phyloP scores from a whole-genome alignment of 1,284 basidiomycete species.

The Marasmius oreades region DNA sequence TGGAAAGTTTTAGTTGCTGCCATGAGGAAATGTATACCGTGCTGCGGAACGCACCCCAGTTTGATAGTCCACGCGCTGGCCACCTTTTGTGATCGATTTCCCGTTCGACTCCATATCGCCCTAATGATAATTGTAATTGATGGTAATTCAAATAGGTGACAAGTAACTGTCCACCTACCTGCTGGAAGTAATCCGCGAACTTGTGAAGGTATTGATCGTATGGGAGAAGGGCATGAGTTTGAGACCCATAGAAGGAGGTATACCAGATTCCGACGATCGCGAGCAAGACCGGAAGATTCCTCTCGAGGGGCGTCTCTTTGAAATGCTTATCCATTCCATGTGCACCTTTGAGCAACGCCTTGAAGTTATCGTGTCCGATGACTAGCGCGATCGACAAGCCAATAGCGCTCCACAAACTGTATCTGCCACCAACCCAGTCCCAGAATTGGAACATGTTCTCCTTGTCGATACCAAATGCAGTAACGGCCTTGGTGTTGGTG shows the following conservation, averaged over 20 bases:
- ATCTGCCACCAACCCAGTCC: conserved; percentile 99
- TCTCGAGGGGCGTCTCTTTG: conserved; percentile 81
- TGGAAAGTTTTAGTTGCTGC: not conserved
- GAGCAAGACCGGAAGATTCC: conserved; percentile 91
- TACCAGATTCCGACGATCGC: conserved; percentile 97
- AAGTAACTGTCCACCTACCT: conserved; percentile 39
- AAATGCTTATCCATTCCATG: conserved; percentile 99
- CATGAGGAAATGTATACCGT: not conserved
- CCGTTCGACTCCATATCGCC: conserved; percentile 99
- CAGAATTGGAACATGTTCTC: conserved; percentile 99
- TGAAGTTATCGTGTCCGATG: conserved; percentile 94
- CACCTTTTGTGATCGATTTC: conserved; percentile 93
- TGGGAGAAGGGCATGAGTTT: conserved; percentile 93
- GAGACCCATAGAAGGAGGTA: conserved; percentile 95
- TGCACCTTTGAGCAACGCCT: conserved; percentile 86
- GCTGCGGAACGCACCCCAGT: conserved; percentile 70
- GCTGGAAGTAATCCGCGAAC: conserved; percentile 99
- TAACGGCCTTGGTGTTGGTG: conserved; percentile 94
- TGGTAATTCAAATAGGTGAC: not conserved
- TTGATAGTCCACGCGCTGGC: conserved; percentile 91
- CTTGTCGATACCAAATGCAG: conserved; percentile 89
- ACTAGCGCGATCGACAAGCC: conserved; percentile 92
- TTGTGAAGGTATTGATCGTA: conserved; percentile 99
- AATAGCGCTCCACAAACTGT: conserved; percentile 98
- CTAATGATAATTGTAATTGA: conserved; percentile 15